Conservation (phyloP, 2,329 filamentous ascomycete genomes). For the Sclerotinia spermophila region DNA sequence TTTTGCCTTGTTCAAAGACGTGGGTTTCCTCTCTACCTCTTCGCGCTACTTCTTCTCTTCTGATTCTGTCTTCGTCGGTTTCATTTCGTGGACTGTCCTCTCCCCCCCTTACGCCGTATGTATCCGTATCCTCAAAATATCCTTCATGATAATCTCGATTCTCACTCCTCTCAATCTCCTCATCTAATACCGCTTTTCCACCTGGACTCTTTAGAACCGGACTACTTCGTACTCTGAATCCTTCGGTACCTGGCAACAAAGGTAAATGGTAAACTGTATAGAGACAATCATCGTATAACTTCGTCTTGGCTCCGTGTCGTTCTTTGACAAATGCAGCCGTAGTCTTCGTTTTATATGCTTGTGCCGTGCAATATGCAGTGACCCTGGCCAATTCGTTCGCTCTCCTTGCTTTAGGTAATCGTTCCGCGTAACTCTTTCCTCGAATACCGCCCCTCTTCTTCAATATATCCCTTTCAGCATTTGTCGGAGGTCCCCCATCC, state of each 20-base stretch:
- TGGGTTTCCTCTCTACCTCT: conserved; percentile 39
- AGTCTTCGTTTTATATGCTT: conserved; percentile 83
- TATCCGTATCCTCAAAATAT: conserved; percentile 72
- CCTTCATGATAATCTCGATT: conserved; percentile 84
- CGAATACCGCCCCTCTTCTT: conserved; percentile 58
- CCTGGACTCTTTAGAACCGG: conserved; percentile 90
- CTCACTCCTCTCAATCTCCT: conserved; percentile 95
- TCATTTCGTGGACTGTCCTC: conserved; percentile 45
- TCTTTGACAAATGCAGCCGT: conserved; percentile 87
- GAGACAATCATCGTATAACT: conserved; percentile 95
- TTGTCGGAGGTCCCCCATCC: conserved; percentile 62
- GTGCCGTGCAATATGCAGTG: conserved; percentile 94
- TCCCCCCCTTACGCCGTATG: conserved; percentile 47
- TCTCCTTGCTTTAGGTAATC: conserved; percentile 81
- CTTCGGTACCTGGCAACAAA: conserved; percentile 77
- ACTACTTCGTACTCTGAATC: conserved; percentile 83
- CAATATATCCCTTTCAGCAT: conserved; percentile 65
- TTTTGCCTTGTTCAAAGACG: conserved; percentile 39
- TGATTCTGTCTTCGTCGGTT: conserved; percentile 36
- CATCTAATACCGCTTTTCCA: conserved; percentile 85
- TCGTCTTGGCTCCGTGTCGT: conserved; percentile 85
- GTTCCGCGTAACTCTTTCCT: conserved; percentile 90
- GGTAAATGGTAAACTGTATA: conserved; percentile 95
- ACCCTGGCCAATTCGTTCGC: conserved; percentile 84
- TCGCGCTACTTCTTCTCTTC: conserved; percentile 35